phyloP scores from a whole-genome alignment of 176 grass and related monocot species.

The Ensete ventricosum region DNA sequence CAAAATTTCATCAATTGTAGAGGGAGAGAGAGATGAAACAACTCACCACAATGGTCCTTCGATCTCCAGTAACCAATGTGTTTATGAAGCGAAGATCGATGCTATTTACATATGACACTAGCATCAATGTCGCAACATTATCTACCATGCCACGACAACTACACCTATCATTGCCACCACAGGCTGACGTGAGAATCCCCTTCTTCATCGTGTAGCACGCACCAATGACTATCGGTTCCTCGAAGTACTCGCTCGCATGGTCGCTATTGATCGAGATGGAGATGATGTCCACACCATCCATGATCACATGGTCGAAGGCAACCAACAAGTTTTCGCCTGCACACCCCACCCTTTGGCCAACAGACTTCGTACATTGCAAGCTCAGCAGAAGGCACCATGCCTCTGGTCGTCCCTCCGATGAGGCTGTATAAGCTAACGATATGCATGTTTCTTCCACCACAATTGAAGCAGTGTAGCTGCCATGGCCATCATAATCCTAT shows the following conservation, averaged over 20 bases:
- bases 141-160: neutral
- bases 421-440: slow-evolving; percentile 12
- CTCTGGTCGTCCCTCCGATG: slow-evolving; percentile 5
- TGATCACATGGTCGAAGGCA: slow-evolving; percentile 29
- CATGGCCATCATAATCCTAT: slow-evolving; percentile 18
- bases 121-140: slow-evolving; percentile 28
- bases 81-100: slow-evolving; percentile 17
- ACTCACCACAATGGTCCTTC: slow-evolving; percentile 16
- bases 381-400: slow-evolving; percentile 24
- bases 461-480: slow-evolving; percentile 29
- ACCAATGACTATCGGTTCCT: slow-evolving; percentile 19
- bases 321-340: slow-evolving; percentile 19
- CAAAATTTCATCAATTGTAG: slow-evolving; percentile 11
- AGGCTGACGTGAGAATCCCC: slow-evolving; percentile 19
- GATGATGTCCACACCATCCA: slow-evolving; percentile 37
- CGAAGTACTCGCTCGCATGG: neutral
- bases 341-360: neutral
- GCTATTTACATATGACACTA: slow-evolving; percentile 21
- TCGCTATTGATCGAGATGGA: slow-evolving; percentile 11
- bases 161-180: slow-evolving; percentile 12
- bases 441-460: slow-evolving; percentile 16
- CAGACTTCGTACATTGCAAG: slow-evolving; percentile 35
- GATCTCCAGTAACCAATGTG: slow-evolving; percentile 22
- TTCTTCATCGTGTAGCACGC: slow-evolving; percentile 26
- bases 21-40: neutral